Percentiles rank a stretch among this genome's conserved stretches.
These are phyloP conservation scores for Silene uniflora DNA, from an alignment of 148 eudicot genomes.

Conservation along the genomic window DNA sequence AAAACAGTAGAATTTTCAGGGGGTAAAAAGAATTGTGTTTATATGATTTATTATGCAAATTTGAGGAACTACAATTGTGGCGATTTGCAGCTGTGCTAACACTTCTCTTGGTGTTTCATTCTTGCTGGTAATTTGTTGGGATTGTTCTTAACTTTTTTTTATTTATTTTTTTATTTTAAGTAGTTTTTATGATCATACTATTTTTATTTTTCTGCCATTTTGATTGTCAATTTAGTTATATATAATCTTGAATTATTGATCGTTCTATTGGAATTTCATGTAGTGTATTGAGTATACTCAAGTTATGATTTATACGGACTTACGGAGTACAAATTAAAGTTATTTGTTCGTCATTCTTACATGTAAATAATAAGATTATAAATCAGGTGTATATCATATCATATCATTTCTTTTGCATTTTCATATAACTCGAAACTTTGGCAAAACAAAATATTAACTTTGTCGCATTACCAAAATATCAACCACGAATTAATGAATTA, in stretches of 20 bases:
- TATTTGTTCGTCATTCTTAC: not conserved
- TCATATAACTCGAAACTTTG: no score
- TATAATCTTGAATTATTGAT: slow-evolving; percentile 35
- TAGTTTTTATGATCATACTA: not conserved
- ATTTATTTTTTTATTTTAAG: no score
- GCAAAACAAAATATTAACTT: no score
- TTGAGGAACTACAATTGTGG: slow-evolving; percentile 27
- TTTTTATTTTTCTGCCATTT: slow-evolving; percentile 25
- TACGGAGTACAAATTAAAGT: not conserved
- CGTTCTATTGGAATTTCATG: not conserved
- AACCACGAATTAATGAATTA: no score
- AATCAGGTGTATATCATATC: no score
- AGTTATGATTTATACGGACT: not conserved
- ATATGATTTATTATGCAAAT: slow-evolving; percentile 30
- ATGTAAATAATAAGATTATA: no score
- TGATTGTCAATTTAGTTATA: slow-evolving; percentile 37
- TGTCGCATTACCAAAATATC: no score
- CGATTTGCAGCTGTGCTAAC: slow-evolving; percentile 11
- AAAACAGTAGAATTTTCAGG: slow-evolving; percentile 43
- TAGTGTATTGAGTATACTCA: not conserved
- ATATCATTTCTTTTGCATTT: no score
- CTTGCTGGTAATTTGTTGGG: slow-evolving; percentile 39
- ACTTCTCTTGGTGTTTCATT: slow-evolving; percentile 35
- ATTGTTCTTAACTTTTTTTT: slow-evolving; percentile 34
- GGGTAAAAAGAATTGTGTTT: slow-evolving; percentile 44